Percentiles rank a stretch among this genome's conserved stretches.
These are phyloP conservation scores for Lipomyces yamanashiensis DNA, from an alignment of 805 yeast genomes.

Conservation along the genomic window DNA sequence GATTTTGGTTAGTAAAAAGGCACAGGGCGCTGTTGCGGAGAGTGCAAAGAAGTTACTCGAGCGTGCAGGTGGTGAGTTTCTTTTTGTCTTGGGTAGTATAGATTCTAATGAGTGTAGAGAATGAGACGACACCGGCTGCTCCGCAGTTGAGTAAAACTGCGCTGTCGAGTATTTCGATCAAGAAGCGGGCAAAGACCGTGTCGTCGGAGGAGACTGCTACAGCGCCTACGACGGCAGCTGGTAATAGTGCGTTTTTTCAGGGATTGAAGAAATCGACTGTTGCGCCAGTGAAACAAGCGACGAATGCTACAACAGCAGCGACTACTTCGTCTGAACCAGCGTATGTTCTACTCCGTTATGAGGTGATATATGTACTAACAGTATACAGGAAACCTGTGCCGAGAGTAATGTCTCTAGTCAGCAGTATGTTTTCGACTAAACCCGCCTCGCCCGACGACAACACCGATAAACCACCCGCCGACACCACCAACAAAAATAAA, in stretches of 20 bases:
- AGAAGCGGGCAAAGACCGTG: constrained; percentile 11
- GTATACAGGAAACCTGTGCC: constrained; percentile 13
- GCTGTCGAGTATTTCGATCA: constrained; percentile 19
- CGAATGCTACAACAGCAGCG: background rate
- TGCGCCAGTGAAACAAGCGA: background rate
- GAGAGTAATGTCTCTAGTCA: constrained; percentile 13
- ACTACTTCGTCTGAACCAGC: constrained; percentile 4
- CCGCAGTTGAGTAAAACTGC: constrained; percentile 11
- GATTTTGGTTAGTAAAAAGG: constrained; percentile 27
- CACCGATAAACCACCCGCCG: background rate
- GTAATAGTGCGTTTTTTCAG: constrained; percentile 30
- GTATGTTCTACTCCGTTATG: background rate
- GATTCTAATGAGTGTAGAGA: background rate
- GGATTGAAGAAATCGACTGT: constrained; percentile 22
- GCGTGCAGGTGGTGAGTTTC: constrained; percentile 3
- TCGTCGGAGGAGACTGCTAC: background rate
- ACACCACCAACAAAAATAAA: constrained; percentile 29
- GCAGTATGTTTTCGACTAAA: constrained; percentile 6
- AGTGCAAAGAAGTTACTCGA: constrained; percentile 25
- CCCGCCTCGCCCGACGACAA: background rate
- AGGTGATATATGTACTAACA: background rate
- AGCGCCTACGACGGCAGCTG: background rate
- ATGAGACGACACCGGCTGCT: constrained; percentile 1
- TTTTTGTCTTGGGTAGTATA: background rate
- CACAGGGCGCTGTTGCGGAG: constrained; percentile 22